Evolutionary conservation across 768 basidiomycete species (phyloP).

Genomic region (Termitomyces sp.): DNA sequence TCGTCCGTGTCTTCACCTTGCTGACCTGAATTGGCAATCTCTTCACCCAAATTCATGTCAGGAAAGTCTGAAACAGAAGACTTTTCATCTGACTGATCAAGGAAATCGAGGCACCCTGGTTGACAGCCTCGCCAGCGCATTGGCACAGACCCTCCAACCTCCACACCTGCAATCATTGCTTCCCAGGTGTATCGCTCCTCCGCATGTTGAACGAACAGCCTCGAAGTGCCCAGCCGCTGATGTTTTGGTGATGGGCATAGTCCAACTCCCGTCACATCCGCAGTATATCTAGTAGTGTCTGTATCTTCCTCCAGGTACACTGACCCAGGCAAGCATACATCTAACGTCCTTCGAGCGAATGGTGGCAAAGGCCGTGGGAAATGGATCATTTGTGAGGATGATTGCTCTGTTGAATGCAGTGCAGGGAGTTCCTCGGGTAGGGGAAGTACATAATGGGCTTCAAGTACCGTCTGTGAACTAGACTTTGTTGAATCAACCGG

Average conservation of each 20-base stretch:
- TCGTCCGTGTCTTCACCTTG: constrained; percentile 1
- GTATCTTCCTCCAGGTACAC: constrained; percentile 21
- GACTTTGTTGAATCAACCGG: constrained; percentile 13
- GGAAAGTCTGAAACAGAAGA: not conserved
- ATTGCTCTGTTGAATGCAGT: not conserved
- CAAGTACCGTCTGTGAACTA: constrained; percentile 21
- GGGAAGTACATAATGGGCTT: constrained; percentile 27
- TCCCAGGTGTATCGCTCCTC: constrained; percentile 71
- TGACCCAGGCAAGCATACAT: constrained; percentile 33
- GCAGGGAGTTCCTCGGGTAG: constrained; percentile 17
- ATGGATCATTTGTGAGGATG: constrained; percentile 8
- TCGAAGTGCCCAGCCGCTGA: constrained; percentile 14
- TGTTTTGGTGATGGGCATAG: constrained; percentile 46
- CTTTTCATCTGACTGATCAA: constrained; percentile 26
- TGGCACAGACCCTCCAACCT: constrained; percentile 51
- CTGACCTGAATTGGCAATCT: not conserved
- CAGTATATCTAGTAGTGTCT: constrained; percentile 17
- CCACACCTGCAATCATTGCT: constrained; percentile 39
- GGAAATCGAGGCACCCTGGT: constrained; percentile 56
- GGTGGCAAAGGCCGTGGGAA: constrained; percentile 19
- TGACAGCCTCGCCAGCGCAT: constrained; percentile 66
- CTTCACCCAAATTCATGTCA: constrained; percentile 1
- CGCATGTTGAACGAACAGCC: constrained; percentile 48
- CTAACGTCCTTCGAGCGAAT: constrained; percentile 25
- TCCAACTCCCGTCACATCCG: constrained; percentile 30